Evolutionary conservation across 2,329 filamentous ascomycete species (phyloP), one percentile per base, ranked within the genome.

Genomic region (Dactylonectria estremocensis): DNA sequence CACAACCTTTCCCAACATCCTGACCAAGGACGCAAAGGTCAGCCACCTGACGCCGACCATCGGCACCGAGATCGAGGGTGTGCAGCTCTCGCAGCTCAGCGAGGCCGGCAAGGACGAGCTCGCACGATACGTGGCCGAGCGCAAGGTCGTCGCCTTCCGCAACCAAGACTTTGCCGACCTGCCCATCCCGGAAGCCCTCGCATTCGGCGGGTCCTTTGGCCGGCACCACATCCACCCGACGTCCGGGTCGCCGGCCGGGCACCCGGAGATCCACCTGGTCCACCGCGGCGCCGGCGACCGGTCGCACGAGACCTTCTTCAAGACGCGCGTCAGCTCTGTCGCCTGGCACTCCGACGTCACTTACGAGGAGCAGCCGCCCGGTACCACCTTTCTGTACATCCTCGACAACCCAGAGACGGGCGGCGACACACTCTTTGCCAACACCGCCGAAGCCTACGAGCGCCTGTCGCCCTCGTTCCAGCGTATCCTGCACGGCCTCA

Each of bases 281-380:
- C 93, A 95, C 80, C 89, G 93, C 45, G 90, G 89, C 20, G 91
- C 81, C 18, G 79, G 79, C 28, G 82, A 84, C 69, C 75, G 70
- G 31, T 89, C 55, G 83, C 89, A 66, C 20, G 82, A 87, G 20
- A 84, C 88, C 55, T 93, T 92, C 80, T 91, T 94, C 72, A 74
- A 79, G 65, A 88, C 89, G 53, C 88, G 92, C 22, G 95, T 93
- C 3, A 95, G 91, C 81, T 93, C 91, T 1, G 90, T 97, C 1
- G 93, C 93, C 8, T 97, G 94, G 94, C 95, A 97, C 82, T 93
- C 91, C 0, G 95, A 97, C 73, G 91, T 97, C 1, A 93, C 92
- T 0, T 97, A 97, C 78, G 95, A 97, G 83, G 84, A 89, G 72
- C 95, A 98, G 82, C 94, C 95, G 1, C 94, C 95, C 0, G 94